Evolutionary conservation across 306 rosid species (phyloP), one percentile per base, ranked within the genome.

Genomic region (Castanea sativa): DNA sequence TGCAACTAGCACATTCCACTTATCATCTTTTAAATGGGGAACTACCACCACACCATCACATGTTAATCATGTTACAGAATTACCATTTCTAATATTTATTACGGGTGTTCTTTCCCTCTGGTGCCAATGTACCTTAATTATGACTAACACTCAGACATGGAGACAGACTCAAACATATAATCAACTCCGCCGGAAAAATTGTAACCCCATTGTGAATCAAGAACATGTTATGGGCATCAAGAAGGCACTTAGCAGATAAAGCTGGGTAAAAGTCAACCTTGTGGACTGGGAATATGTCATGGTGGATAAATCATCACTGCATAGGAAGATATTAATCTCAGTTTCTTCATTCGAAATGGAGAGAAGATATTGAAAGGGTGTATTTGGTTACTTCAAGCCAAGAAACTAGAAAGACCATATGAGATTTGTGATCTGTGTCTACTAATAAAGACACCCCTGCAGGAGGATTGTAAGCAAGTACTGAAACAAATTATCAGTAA

Each of bases 221-320:
- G 84, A 81, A 74, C 76, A 84, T 63, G 76, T 35, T 69, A 83
- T 29, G 58, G 82, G 79, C 77, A 83, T 82, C 55, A 82, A 63
- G 69, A 75, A 72, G 79, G 67, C 61, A 83, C 76, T 63, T 27
- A 74, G 82, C 77, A 89, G 69, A 82, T 56, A 80, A 72, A 88
- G 84, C 73, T 45, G 43, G 76, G 78, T 43, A 73, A 80, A 63
- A 73, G 81, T 82, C 82, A 85, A 76, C 83, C 82, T 83, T 27
- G 87, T 59, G 73, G 93, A 88, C 30, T 63, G 70, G 67, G 96
- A 84, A 76, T 83, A 87, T 78, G 84, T 72, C 88, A 84, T 83
- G 63, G 79, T 55, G 68, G 82, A 4, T 64, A 85, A 57, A 57
- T 78, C 91, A 53, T 85, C 93, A 56, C 91, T 87, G 93, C 91